Percentiles rank a stretch among this genome's conserved stretches.
These are phyloP conservation scores for Suillus placidus DNA, from an alignment of 768 basidiomycete genomes.

Conservation along the genomic window DNA sequence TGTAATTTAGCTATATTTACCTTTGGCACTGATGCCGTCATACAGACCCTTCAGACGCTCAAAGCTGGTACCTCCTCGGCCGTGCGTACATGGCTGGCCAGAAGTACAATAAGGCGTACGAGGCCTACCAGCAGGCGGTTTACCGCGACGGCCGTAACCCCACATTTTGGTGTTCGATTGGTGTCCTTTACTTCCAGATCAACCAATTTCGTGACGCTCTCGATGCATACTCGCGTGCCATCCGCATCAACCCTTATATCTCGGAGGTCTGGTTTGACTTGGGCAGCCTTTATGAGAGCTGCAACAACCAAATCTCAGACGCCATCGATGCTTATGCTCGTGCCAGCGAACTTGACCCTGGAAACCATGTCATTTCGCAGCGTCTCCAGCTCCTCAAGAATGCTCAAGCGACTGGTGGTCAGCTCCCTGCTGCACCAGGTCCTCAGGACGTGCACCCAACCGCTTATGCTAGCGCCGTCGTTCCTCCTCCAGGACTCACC, in stretches of 20 bases:
- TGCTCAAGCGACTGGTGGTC: slow-evolving; percentile 73
- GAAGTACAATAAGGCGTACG: slow-evolving; percentile 99
- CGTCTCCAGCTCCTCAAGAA: slow-evolving; percentile 77
- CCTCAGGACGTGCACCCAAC: slow-evolving; percentile 97
- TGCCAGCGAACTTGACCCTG: slow-evolving; percentile 91
- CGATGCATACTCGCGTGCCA: slow-evolving; percentile 98
- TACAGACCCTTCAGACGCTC: slow-evolving; percentile 91
- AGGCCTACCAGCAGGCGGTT: slow-evolving; percentile 98
- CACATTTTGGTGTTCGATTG: slow-evolving; percentile 99
- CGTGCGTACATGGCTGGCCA: slow-evolving; percentile 98
- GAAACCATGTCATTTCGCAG: slow-evolving; percentile 79
- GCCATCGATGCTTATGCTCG: slow-evolving; percentile 98
- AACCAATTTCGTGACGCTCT: slow-evolving; percentile 99
- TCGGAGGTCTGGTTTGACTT: slow-evolving; percentile 84
- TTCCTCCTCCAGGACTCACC: slow-evolving; percentile 67
- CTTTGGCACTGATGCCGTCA: background rate
- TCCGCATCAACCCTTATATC: slow-evolving; percentile 98
- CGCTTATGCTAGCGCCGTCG: slow-evolving; percentile 81
- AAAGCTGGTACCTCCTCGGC: slow-evolving; percentile 98
- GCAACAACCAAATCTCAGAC: slow-evolving; percentile 98
- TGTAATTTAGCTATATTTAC: background rate
- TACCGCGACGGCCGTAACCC: slow-evolving; percentile 99
- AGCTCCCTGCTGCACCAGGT: slow-evolving; percentile 84
- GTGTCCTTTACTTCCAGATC: slow-evolving; percentile 99
- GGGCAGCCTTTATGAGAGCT: slow-evolving; percentile 94